Evolutionary conservation across 345 rosid species (phyloP), one percentile per base, ranked within the genome.

Genomic region (Syzygium oleosum): DNA sequence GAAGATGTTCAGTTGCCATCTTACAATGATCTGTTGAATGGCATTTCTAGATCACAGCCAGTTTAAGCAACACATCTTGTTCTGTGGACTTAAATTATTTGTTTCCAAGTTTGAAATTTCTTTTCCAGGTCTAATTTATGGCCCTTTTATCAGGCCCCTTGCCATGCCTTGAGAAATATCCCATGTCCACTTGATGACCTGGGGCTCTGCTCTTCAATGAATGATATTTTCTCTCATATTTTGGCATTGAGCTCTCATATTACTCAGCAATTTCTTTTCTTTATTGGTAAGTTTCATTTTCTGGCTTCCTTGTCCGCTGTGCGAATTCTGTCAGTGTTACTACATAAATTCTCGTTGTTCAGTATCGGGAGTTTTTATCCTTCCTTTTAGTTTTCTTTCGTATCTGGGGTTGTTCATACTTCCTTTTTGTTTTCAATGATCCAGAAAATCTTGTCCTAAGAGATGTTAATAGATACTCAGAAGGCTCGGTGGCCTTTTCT

Each of bases 361-460:
- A 54, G 86, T 9, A 5, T 29, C 86, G 10, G 58, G 43, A 52
- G 43, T 85, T 52, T 19, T 41, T 65, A 52, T 38, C 58, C 63
- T 65, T 38, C 49, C 49, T 38, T 73, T 38, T 10, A 34, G 19
- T 73, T 73, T 61, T 38, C 49, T 38, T 49, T 73, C 4, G 38
- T 73, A 2, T 38, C 49, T 73, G 27, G 38, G 49, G 83, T 12
- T 19, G 83, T 34, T 73, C 83, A 38, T 38, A 25, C 83, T 38
- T 73, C 16, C 86, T 54, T n/a, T 54, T 85, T 14, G 21, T 85
- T 85, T 58, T 85, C 49, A 51, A 52, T 85, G 85, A 58, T 85
- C 91, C 93, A 93, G 97, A 93, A 87, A 89, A 92, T 94, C 94
- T 93, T 73, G 90, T 91, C 25, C 88, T 88, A 87, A 89, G 87